Base-by-base conservation (phyloP, 1,284 basidiomycete species). In the Ceratobasidium sp. region DNA sequence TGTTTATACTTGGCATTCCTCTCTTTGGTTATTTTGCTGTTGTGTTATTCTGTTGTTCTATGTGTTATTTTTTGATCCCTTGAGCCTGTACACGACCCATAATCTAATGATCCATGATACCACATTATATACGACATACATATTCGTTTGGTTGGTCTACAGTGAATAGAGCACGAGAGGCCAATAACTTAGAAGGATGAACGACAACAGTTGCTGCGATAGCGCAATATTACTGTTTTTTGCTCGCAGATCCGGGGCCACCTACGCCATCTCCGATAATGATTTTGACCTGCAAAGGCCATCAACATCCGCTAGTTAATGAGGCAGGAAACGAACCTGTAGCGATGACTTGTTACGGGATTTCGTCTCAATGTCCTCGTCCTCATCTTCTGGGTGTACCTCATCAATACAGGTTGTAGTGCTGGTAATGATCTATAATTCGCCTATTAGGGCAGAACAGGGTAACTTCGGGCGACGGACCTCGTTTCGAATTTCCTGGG, bases 321-420 rank as follows among this genome's bases (percentile, higher is more conserved):
- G 14, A 4, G 7, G 9, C 37, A 7, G 19, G 16, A 62, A 24
- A 48, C 68, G 3, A 39, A 74, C 54, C 74, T 74, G 29, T 58
- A 65, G 19, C 43, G 49, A 51, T 68, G 56, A 43, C 24, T 64
- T 46, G 59, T 74, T 71, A 4, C 68, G 68, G 46, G 68, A 29
- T 29, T 59, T 71, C 29, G 24, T 34, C 74, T 92, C 89, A 71
- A 91, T 90, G 68, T 91, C 89, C 46, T 92, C 91, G 76, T 92
- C 89, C 13, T 90, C 89, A 0, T 77, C 75, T 49, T 75, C 75
- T 19, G 91, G 91, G 19, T 90, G 81, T 24, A 96, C 79, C 81
- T 96, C 93, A 77, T 96, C 95, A 71, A 89, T 86, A 51, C 94
- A 90, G 76, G 91, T 88, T 29, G 90, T 86, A 0, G 91, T 94